Base-by-base conservation (phyloP, 2,329 filamentous ascomycete genomes). In the Colletotrichum scovillei region DNA sequence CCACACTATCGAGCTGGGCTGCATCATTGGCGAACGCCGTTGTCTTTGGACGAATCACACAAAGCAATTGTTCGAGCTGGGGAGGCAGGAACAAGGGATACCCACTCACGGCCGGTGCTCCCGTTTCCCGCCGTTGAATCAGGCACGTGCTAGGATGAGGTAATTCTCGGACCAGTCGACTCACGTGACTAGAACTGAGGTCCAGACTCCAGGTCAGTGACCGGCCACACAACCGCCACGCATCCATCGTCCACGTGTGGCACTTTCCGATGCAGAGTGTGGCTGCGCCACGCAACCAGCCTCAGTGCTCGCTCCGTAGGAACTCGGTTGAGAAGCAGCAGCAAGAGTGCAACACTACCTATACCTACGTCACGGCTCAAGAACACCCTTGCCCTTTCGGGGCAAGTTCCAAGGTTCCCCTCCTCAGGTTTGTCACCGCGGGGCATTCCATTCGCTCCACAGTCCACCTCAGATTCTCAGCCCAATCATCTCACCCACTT, bases 311-410 rank as follows among this genome's bases (percentile, higher is more conserved):
- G 11, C 35, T 38, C 35, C 35, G 35, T 42, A 16, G 14, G 19
- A 5, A 42, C 14, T 42, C 38, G 14, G 38, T 42, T 7, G 16
- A 42, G 38, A 42, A 42, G 38, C 38, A 42, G 38, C 38, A 42
- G 14, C 3, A 24, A 12, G 14, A 38, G 60, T 42, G 24, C n/a
- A 30, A 46, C 12, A 58, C 38, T 42, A 42, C 19, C 46, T 70
- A 70, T 42, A 42, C 19, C 46, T 70, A 70, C 68, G 68, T 71
- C 68, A 71, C 63, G 32, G n/a, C 35, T 64, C 56, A 30, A 49
- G 42, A 49, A 3, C 42, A 49, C 42, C 38, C 12, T 16, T 30
- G 28, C 24, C 49, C 28, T 16, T 49, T 49, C 32, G n/a, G 16
- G n/a, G 52, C 32, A 65, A 22, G 24, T 53, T 2, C 42, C 42